Conservation (phyloP, 1,139 yeast genomes). For the Hyphopichia burtonii region DNA sequence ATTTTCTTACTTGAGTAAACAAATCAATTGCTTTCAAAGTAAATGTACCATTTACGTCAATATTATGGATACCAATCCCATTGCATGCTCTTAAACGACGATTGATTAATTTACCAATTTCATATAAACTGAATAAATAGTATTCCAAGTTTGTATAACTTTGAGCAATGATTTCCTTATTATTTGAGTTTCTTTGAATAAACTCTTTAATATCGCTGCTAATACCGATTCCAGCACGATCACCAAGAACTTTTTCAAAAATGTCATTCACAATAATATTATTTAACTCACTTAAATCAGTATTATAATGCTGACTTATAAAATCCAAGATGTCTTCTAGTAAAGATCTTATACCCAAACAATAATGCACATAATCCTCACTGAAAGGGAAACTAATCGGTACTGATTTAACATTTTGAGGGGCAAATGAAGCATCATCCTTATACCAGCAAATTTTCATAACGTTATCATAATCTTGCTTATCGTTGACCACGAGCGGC, state of each 20-base stretch:
- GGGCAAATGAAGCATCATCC: slow-evolving; percentile 46
- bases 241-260: slow-evolving; percentile 68
- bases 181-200: slow-evolving; percentile 57
- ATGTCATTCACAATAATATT: slow-evolving; percentile 55
- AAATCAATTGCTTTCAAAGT: slow-evolving; percentile 43
- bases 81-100: slow-evolving; percentile 51
- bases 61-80: slow-evolving; percentile 46
- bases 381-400: slow-evolving; percentile 89
- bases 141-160: slow-evolving; percentile 85
- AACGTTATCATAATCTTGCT: slow-evolving; percentile 60
- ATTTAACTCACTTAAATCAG: slow-evolving; percentile 45
- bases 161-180: slow-evolving; percentile 90
- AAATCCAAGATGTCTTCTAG: slow-evolving; percentile 63
- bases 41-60: slow-evolving; percentile 38
- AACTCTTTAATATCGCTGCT: slow-evolving; percentile 65
- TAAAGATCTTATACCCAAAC: slow-evolving; percentile 69
- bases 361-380: slow-evolving; percentile 81
- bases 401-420: slow-evolving; percentile 35
- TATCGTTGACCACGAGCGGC: slow-evolving; percentile 72
- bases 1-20: slow-evolving; percentile 63
- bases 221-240: slow-evolving; percentile 51
- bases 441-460: slow-evolving; percentile 71
- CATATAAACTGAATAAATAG: slow-evolving; percentile 63
- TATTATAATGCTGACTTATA: slow-evolving; percentile 61
- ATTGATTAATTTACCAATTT: slow-evolving; percentile 50